These are phyloP conservation scores for Sesbania bispinosa DNA, from an alignment of 306 rosid species.

Conservation along the genomic window DNA sequence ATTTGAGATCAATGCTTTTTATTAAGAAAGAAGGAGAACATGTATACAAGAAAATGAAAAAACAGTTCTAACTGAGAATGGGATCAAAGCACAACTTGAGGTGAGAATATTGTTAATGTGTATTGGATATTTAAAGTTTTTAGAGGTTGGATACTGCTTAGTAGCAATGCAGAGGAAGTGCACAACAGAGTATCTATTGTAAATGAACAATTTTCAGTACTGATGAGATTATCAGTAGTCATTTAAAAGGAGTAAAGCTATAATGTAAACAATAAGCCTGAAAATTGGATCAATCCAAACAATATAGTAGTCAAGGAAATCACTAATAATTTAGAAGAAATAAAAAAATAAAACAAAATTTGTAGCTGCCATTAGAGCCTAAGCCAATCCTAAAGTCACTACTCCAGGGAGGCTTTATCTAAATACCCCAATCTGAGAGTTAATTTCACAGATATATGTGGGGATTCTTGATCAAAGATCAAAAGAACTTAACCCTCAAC, in stretches of 20 bases:
- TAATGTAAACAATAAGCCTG: not conserved
- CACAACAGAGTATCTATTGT: not conserved
- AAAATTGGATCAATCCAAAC: conserved; percentile 27
- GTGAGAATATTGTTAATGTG: not conserved
- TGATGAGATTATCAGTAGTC: not conserved
- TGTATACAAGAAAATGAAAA: not conserved
- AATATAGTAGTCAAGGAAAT: conserved; percentile 16
- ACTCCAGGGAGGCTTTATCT: too few species aligned
- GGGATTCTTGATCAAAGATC: too few species aligned
- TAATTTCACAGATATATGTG: too few species aligned
- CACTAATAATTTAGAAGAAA: conserved; percentile 12
- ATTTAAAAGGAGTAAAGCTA: not conserved
- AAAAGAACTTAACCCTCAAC: conserved; percentile 32
- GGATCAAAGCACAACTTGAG: not conserved
- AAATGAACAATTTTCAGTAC: conserved; percentile 2
- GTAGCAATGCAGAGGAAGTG: not conserved
- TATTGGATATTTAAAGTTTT: not conserved
- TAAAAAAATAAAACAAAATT: conserved; percentile 17
- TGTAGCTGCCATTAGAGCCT: not conserved
- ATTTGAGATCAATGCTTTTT: not conserved
- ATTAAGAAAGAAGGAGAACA: not conserved
- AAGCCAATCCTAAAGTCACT: too few species aligned
- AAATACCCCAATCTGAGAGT: too few species aligned
- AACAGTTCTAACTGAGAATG: not conserved
- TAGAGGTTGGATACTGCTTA: not conserved